Evolutionary conservation across 495 filamentous ascomycete genomes (phyloP).

Genomic region (Recurvomyces mirabilis): DNA sequence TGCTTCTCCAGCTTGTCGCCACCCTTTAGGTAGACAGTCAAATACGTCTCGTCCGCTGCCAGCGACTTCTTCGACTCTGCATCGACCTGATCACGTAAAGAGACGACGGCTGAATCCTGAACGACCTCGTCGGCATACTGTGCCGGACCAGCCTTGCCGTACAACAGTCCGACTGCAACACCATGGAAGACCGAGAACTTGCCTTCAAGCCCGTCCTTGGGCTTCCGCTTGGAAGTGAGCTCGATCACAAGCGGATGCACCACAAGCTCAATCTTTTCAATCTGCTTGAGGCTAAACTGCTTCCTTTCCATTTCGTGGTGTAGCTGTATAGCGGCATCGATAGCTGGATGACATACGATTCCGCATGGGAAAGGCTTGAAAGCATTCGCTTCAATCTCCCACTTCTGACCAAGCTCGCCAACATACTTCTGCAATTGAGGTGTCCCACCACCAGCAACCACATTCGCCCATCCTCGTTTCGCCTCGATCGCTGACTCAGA

Average conservation of each 20-base stretch:
- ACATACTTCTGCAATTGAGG: conserved; percentile 29
- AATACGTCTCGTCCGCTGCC: conserved; percentile 34
- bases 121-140: conserved; percentile 41
- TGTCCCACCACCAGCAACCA: conserved; percentile 33
- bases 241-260: conserved; percentile 45
- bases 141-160: conserved; percentile 39
- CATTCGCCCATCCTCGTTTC: conserved; percentile 42
- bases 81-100: conserved; percentile 33
- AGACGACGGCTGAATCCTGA: conserved; percentile 28
- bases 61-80: conserved; percentile 34
- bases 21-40: conserved; percentile 31
- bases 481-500: conserved; percentile 40
- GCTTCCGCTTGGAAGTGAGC: conserved; percentile 40
- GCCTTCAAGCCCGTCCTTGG: conserved; percentile 39
- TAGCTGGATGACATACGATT: conserved; percentile 46
- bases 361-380: conserved; percentile 50
- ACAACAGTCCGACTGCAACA: conserved; percentile 38
- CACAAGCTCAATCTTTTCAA: conserved; percentile 27
- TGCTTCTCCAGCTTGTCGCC: conserved; percentile 33
- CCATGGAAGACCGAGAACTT: conserved; percentile 48
- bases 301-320: conserved; percentile 30
- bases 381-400: conserved; percentile 43
- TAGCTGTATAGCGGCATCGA: conserved; percentile 40
- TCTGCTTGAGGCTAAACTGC: conserved; percentile 18
- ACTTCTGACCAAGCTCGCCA: conserved; percentile 28